Evolutionary conservation across 164 flowering plant genomes (phyloP).

Genomic region (Berberis thunbergii): DNA sequence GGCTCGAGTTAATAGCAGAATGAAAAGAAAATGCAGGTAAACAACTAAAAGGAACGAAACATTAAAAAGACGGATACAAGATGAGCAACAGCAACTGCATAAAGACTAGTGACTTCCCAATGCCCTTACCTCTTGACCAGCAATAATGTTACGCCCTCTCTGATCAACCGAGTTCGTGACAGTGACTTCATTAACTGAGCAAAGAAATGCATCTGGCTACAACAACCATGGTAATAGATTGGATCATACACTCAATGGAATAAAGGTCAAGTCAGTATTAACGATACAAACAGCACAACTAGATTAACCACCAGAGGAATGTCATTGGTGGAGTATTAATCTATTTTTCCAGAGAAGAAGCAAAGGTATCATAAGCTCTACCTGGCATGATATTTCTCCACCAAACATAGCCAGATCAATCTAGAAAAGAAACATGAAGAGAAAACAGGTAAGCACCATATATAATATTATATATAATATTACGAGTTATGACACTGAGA

Average conservation of each 20-base stretch:
- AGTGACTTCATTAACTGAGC: slow-evolving; percentile 88
- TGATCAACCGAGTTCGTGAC: slow-evolving; percentile 73
- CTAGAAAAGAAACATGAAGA: slow-evolving; percentile 26
- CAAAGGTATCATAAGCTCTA: slow-evolving; percentile 16
- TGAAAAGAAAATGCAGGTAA: not conserved
- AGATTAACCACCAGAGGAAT: too few species aligned
- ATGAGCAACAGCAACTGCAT: not conserved
- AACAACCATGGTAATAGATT: slow-evolving; percentile 18
- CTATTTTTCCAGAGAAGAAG: too few species aligned
- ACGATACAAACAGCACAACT: not conserved
- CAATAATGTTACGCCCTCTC: slow-evolving; percentile 57
- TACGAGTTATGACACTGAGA: too few species aligned
- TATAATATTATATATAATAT: too few species aligned
- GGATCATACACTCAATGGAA: not conserved
- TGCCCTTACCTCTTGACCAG: slow-evolving; percentile 68
- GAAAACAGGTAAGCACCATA: not conserved
- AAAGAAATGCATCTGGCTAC: slow-evolving; percentile 99
- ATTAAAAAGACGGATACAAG: not conserved
- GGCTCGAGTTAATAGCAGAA: not conserved
- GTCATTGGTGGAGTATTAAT: too few species aligned
- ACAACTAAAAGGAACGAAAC: not conserved
- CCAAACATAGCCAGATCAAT: slow-evolving; percentile 91
- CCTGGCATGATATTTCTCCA: slow-evolving; percentile 94
- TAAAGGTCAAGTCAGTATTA: not conserved
- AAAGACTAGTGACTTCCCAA: not conserved